Percentiles rank a stretch among this genome's conserved stretches.
Evolutionary conservation across 352 stramenopile genomes (phyloP).

Genomic region (Elongisporangium undulatum): DNA sequence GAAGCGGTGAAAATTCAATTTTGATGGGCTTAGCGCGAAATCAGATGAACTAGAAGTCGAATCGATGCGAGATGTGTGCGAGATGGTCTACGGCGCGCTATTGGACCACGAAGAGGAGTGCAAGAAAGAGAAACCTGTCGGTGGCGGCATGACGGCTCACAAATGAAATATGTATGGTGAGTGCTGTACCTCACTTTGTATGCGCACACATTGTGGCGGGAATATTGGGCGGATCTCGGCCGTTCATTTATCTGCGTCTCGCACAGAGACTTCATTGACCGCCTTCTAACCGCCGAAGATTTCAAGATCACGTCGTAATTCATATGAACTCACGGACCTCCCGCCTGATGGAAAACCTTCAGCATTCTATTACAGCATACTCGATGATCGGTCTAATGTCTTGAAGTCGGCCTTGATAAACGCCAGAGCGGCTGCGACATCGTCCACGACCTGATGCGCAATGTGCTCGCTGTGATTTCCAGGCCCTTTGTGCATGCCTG

Average conservation of each 20-base stretch:
- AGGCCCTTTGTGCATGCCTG: constrained; percentile 43
- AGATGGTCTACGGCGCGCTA: constrained; percentile 27
- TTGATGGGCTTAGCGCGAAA: constrained; percentile 14
- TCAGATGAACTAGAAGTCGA: constrained; percentile 11
- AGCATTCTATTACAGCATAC: not conserved
- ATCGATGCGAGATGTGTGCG: constrained; percentile 22
- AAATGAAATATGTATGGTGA: too few relatives aligned
- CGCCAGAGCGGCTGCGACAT: constrained; percentile 30
- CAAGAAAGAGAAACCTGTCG: constrained; percentile 18
- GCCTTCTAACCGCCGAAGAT: too few relatives aligned
- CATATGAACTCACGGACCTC: too few relatives aligned
- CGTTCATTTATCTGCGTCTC: too few relatives aligned
- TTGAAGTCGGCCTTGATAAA: constrained; percentile 53
- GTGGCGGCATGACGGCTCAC: too few relatives aligned
- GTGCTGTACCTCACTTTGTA: too few relatives aligned
- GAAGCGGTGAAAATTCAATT: constrained; percentile 28
- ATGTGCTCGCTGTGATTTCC: constrained; percentile 32
- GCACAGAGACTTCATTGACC: too few relatives aligned
- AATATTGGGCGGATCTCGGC: too few relatives aligned
- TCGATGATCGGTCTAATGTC: not conserved
- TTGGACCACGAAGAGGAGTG: constrained; percentile 17
- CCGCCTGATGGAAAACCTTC: too few relatives aligned
- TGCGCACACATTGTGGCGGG: too few relatives aligned
- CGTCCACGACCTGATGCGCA: constrained; percentile 36
- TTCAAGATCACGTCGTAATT: too few relatives aligned